phyloP scores from a whole-genome alignment of 805 yeast species.

The Hanseniaspora pseudoguilliermondii region DNA sequence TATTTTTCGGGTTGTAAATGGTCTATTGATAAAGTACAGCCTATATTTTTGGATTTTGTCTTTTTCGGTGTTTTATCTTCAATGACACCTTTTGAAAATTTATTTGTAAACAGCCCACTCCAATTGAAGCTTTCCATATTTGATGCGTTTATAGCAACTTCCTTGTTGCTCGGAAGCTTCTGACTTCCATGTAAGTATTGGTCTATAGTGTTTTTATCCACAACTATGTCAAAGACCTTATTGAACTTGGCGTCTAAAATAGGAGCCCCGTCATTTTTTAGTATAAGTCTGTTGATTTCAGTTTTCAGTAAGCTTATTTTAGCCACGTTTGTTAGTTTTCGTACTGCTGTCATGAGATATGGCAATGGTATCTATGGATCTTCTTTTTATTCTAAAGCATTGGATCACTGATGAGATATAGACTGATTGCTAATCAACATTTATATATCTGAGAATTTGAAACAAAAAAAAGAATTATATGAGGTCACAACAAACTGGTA shows the following conservation, averaged over 20 bases:
- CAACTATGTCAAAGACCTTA: not conserved
- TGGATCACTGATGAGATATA: not conserved
- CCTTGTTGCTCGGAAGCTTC: not conserved
- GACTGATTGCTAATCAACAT: too few relatives aligned
- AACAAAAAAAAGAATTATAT: not conserved
- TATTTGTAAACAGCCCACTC: not conserved
- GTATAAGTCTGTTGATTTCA: conserved; percentile 6
- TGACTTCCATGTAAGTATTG: not conserved
- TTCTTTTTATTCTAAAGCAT: not conserved
- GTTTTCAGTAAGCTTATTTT: conserved; percentile 1
- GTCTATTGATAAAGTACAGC: not conserved
- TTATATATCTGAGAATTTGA: not conserved
- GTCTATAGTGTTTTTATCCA: not conserved
- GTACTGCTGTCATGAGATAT: not conserved
- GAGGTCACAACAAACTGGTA: too few relatives aligned
- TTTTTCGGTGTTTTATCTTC: not conserved
- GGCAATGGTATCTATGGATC: too few relatives aligned
- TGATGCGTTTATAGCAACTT: not conserved
- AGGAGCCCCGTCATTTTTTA: conserved; percentile 4
- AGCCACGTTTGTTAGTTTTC: not conserved
- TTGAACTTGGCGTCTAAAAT: conserved; percentile 5
- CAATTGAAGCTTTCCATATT: conserved; percentile 2
- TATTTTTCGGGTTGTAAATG: conserved; percentile 7
- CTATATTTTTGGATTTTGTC: not conserved
- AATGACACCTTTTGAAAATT: not conserved